Evolutionary conservation across 768 basidiomycete species (phyloP).

Genomic region (Mycena belliarum): DNA sequence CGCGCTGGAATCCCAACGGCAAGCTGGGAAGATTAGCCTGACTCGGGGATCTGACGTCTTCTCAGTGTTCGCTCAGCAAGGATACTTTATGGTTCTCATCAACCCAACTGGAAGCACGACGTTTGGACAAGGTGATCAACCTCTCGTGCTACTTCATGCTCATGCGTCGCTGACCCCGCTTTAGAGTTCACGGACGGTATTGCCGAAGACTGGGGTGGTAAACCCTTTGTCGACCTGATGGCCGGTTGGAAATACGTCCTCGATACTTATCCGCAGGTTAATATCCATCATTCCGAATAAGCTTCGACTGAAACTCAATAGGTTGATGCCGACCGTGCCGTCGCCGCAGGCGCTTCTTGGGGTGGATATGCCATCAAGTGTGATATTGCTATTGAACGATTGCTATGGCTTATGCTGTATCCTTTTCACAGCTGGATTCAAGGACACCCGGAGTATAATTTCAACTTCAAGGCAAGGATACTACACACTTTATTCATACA

Average conservation of each 20-base stretch:
- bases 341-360: slow-evolving; percentile 81
- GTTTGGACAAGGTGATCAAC: slow-evolving; percentile 92
- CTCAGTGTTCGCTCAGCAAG: slow-evolving; percentile 79
- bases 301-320: slow-evolving; percentile 29
- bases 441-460: slow-evolving; percentile 86
- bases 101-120: slow-evolving; percentile 96
- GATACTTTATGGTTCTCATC: slow-evolving; percentile 84
- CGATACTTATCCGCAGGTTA: slow-evolving; percentile 68
- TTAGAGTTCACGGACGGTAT: slow-evolving; percentile 73
- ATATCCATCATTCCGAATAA: background rate
- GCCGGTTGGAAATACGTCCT: slow-evolving; percentile 75
- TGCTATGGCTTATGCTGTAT: background rate
- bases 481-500: background rate
- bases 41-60: background rate
- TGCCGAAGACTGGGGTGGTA: slow-evolving; percentile 81
- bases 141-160: background rate
- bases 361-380: slow-evolving; percentile 91
- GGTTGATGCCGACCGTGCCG: slow-evolving; percentile 71
- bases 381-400: background rate
- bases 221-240: slow-evolving; percentile 76
- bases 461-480: slow-evolving; percentile 70
- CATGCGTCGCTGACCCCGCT: background rate
- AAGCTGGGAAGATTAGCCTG: background rate
- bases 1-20: slow-evolving; percentile 91
- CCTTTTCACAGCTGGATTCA: slow-evolving; percentile 85